Evolutionary conservation across 2,329 filamentous ascomycete species (phyloP), one percentile per base, ranked within the genome.

Genomic region (Rutstroemia sydowiana): DNA sequence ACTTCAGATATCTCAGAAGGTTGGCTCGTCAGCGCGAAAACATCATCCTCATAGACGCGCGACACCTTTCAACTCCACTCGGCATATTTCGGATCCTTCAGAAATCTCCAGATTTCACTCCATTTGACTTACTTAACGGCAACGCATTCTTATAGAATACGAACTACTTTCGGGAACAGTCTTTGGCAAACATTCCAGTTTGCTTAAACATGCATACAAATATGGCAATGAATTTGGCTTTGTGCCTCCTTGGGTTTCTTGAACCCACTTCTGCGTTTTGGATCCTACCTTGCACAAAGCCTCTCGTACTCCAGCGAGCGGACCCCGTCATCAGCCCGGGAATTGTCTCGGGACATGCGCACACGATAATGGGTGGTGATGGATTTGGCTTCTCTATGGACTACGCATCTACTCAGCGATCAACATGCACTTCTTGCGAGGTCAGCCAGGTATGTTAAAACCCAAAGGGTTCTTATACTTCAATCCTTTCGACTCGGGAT

Each of bases 281-380:
- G 69, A 73, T 74, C 59, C 71, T 77, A 16, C 61, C 60, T 36
- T 68, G 66, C 45, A 42, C 45, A 10, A 53, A 48, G 13, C 61
- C 62, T 39, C 65, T 74, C 40, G 67, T 71, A n/a, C 62, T 71
- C 31, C 69, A 81, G 61, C 73, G 80, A 45, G 68, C 75, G 42
- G 81, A 86, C 63, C 82, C 82, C 2, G 77, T 86, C 55, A 66
- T 83, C 42, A 70, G 62, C 23, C 78, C 81, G 3, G 78, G 79
- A 13, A 54, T 51, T 1, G 68, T 81, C 3, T 74, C 79, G 4
- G 62, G 65, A 7, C 82, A 86, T 65, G 71, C 79, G 3, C 82
- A 85, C 61, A 79, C 75, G 10, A 73, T 86, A 54, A 75, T 79
- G 64, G 82, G 82, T 13, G 82, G 81, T 18, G 80, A 78, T 56